Base-by-base conservation (phyloP, 768 basidiomycete species). In the Hericium coralloides region DNA sequence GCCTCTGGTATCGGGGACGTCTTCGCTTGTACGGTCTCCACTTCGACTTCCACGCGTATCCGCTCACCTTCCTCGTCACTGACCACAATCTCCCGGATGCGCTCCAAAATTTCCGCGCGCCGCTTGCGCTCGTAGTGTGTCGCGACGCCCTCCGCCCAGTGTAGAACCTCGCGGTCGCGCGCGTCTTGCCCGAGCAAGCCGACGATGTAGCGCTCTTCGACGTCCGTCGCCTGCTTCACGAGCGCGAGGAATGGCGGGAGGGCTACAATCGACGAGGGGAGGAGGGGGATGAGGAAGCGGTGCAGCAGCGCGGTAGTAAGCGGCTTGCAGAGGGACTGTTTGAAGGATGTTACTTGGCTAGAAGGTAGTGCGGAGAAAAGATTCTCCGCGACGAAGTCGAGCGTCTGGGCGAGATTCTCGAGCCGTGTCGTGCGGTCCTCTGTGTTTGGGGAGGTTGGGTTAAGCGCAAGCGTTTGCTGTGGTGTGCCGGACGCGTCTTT, bases 121-220 rank as follows among this genome's bases (percentile, higher is more conserved):
- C 92, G 71, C 62, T 85, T 82, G 58, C 82, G 81, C 67, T 93
- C 92, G 67, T 93, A 95, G 68, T 92, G 89, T 2, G 76, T 70
- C 17, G 81, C 78, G 12, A 90, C 76, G 4, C 81, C 79, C 51
- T 84, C 78, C 3, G 78, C 79, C 89, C 93, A 95, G 6, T 70
- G 64, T 64, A 80, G 78, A 55, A 95, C 79, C 7, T 82, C 72
- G 23, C 72, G 73, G 48, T 84, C 82, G 5, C 71, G 70, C 12
- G 61, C 55, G 20, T 75, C 77, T 55, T 75, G 78, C 14, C 77
- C 77, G 15, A 88, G 71, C 57, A 85, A 62, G 14, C 68, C 68
- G 14, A 78, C 63, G 15, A 88, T 64, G 52, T 79, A 78, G 38
- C 72, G 69, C 12, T 76, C 72, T 72, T 95, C 93, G 45, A 93